Evolutionary conservation across 371 early-diverging fungal genomes (phyloP).

Genomic region (Circinella umbellata): DNA sequence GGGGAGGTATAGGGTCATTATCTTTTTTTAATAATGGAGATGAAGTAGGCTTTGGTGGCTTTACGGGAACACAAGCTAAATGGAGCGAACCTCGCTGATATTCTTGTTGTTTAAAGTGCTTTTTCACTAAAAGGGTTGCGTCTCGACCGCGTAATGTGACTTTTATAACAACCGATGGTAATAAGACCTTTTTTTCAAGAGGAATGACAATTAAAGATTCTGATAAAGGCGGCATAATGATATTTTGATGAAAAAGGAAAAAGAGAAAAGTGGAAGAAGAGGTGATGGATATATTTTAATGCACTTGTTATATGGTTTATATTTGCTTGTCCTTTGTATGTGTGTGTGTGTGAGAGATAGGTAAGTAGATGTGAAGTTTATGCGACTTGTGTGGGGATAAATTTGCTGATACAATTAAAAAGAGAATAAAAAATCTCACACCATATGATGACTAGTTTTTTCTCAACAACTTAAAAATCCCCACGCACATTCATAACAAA

Average conservation of each 20-base stretch:
- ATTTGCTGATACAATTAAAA: background rate
- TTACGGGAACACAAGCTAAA: slow-evolving; percentile 40
- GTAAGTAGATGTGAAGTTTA: slow-evolving; percentile 7
- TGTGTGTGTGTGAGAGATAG: background rate
- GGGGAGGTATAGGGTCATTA: background rate
- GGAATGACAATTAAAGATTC: slow-evolving; percentile 33
- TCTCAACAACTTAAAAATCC: slow-evolving; percentile 6
- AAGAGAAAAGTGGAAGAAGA: background rate
- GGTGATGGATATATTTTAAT: too few species aligned
- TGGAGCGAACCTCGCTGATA: slow-evolving; percentile 10
- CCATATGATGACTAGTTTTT: slow-evolving; percentile 1
- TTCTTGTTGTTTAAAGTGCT: slow-evolving; percentile 26
- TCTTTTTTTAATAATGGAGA: background rate
- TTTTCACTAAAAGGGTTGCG: slow-evolving; percentile 35
- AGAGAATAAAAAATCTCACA: background rate
- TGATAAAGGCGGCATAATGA: slow-evolving; percentile 16
- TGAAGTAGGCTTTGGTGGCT: background rate
- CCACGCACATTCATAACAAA: slow-evolving; percentile 1
- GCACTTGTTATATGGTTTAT: too few species aligned
- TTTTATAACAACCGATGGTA: slow-evolving; percentile 39
- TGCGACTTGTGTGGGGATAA: background rate
- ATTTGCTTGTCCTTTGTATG: too few species aligned
- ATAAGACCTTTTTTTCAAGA: slow-evolving; percentile 37
- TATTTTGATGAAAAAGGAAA: background rate
- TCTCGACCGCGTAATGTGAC: slow-evolving; percentile 38